These are phyloP conservation scores for Asparagopsis taxiformis DNA, from an alignment of 31 red algal genomes.

Conservation along the genomic window DNA sequence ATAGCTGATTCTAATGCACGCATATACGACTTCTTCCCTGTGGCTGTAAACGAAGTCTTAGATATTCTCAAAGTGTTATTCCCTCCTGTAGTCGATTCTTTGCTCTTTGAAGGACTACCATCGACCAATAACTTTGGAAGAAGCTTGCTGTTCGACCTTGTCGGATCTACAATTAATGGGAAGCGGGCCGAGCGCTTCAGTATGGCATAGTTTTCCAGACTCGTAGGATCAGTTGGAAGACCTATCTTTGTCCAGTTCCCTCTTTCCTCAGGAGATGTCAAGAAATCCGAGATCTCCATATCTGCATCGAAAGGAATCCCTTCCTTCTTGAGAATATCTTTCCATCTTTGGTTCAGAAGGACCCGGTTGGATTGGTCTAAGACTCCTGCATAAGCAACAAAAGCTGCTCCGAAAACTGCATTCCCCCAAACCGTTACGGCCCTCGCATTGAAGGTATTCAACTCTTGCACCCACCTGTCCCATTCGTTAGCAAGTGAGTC, in stretches of 20 bases:
- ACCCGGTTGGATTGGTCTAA: constrained; percentile 45
- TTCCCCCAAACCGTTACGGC: constrained; percentile 78
- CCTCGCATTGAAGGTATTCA: constrained; percentile 45
- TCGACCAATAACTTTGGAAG: constrained; percentile 30
- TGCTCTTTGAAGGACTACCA: neutral
- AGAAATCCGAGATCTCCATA: constrained; percentile 35
- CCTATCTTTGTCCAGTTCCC: constrained; percentile 54
- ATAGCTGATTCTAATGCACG: constrained; percentile 79
- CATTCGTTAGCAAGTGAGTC: constrained; percentile 78
- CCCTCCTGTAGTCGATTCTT: neutral
- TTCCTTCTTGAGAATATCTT: constrained; percentile 30
- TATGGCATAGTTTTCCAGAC: constrained; percentile 76
- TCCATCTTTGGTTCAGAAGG: constrained; percentile 39
- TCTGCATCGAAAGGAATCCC: constrained; percentile 53
- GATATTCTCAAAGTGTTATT: constrained; percentile 25
- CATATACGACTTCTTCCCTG: constrained; percentile 79
- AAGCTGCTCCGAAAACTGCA: constrained; percentile 69
- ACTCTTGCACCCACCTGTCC: constrained; percentile 67
- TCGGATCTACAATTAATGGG: constrained; percentile 71
- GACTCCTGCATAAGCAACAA: constrained; percentile 75
- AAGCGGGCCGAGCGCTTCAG: constrained; percentile 72
- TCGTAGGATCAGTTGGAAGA: constrained; percentile 44
- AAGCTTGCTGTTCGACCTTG: constrained; percentile 20
- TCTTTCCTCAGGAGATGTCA: constrained; percentile 61
- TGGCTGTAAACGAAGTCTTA: constrained; percentile 42